A percentile compares a stretch with the other conserved stretches of the same genome.
phyloP scores from a whole-genome alignment of 192 early-diverging fungal species.

The Rhizoclosmatium globosum region DNA sequence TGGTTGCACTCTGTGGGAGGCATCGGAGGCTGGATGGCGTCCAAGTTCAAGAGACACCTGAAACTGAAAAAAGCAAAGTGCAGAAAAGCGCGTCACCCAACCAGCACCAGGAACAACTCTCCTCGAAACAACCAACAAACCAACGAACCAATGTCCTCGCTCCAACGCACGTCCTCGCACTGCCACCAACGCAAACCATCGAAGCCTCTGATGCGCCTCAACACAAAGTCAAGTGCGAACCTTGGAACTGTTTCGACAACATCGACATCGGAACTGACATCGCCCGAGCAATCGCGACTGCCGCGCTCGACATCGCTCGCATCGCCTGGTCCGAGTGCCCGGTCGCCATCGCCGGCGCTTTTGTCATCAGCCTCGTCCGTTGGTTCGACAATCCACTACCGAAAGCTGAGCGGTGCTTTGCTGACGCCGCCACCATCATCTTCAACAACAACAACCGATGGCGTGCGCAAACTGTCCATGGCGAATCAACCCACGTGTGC shows the following conservation, averaged over 20 bases:
- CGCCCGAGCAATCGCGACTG: neutral
- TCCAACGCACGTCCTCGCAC: neutral
- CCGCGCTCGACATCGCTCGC: neutral
- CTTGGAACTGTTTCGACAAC: neutral
- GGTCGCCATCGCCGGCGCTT: neutral
- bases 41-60: no score
- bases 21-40: no score
- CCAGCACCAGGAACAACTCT: no score
- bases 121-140: neutral
- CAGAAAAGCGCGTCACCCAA: no score
- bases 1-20: no score
- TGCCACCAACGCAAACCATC: neutral
- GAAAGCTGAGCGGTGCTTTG: neutral
- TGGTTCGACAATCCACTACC: neutral
- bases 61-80: no score
- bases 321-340: no score
- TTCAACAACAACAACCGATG: neutral
- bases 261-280: neutral
- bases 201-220: neutral
- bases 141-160: neutral
- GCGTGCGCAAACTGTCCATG: neutral
- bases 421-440: neutral
- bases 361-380: neutral
- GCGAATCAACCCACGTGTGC: neutral
- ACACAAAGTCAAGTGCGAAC: neutral